These are phyloP conservation scores for Spinacia oleracea DNA, from an alignment of 179 eudicot species.

Conservation along the genomic window DNA sequence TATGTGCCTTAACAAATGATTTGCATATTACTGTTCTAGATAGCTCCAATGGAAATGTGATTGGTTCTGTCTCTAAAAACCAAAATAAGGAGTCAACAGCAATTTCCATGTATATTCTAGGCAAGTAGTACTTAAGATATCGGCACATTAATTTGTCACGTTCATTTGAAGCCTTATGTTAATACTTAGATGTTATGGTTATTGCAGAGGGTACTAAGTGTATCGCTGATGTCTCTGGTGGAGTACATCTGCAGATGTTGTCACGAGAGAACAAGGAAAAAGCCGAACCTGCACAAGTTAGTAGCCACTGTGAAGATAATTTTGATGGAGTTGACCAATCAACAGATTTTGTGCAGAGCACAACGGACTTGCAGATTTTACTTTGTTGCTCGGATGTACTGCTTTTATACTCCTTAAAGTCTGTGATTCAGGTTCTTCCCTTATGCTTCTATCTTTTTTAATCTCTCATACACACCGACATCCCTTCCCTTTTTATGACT, in stretches of 20 bases:
- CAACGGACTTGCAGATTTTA: conserved; percentile 48
- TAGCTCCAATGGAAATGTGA: conserved; percentile 48
- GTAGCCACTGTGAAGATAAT: conserved; percentile 28
- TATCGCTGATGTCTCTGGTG: conserved; percentile 46
- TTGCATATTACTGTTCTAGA: conserved; percentile 48
- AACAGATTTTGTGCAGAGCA: conserved; percentile 28
- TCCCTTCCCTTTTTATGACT: conserved; percentile 13
- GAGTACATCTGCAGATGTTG: conserved; percentile 25
- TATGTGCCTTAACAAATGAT: conserved; percentile 57
- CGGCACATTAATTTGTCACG: conserved; percentile 1
- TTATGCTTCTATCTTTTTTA: conserved; percentile 4
- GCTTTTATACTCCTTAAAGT: conserved; percentile 46
- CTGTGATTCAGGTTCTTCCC: conserved; percentile 58
- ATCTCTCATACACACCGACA: conserved; percentile 2
- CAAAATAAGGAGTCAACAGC: conserved; percentile 53
- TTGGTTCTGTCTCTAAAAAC: conserved; percentile 45
- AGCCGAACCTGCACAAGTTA: conserved; percentile 36
- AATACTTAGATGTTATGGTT: conserved; percentile 4
- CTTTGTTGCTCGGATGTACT: conserved; percentile 63
- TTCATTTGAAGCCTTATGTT: conserved; percentile 11
- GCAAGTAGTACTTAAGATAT: conserved; percentile 41
- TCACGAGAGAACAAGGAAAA: conserved; percentile 46
- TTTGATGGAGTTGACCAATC: conserved; percentile 33
- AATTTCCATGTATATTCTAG: conserved; percentile 67
- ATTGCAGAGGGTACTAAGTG: conserved; percentile 40